Conservation (phyloP, 2,329 filamentous ascomycete genomes). For the Alternaria arborescens region DNA sequence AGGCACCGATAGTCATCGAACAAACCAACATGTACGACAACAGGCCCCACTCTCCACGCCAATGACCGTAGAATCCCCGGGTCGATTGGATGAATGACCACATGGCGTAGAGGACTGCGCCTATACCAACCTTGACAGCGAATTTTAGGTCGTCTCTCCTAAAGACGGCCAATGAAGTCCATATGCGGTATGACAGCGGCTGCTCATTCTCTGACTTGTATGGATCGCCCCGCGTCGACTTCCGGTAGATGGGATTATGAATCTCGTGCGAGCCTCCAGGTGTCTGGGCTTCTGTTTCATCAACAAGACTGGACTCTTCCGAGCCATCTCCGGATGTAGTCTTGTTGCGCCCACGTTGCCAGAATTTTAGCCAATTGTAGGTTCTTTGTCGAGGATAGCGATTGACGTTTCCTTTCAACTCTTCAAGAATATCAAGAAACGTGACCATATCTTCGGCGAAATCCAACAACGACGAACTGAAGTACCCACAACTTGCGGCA, state of each 20-base stretch:
- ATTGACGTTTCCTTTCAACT: conserved; percentile 77
- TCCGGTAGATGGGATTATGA: conserved; percentile 46
- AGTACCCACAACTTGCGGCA: conserved; percentile 96
- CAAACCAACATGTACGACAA: conserved; percentile 98
- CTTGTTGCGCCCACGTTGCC: conserved; percentile 57
- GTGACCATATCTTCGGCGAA: conserved; percentile 89
- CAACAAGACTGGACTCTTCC: conserved; percentile 36
- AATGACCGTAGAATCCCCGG: conserved; percentile 81
- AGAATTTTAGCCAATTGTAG: conserved; percentile 90
- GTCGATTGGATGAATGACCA: conserved; percentile 85
- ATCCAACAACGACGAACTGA: conserved; percentile 88
- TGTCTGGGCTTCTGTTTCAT: conserved; percentile 38
- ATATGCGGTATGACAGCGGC: conserved; percentile 59
- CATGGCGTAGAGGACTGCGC: conserved; percentile 86
- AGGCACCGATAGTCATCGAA: conserved; percentile 95
- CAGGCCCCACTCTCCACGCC: conserved; percentile 96
- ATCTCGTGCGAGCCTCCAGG: conserved; percentile 47
- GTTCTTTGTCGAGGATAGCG: conserved; percentile 68
- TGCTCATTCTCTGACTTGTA: conserved; percentile 41
- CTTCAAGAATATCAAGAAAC: conserved; percentile 84
- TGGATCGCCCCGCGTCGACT: conserved; percentile 36
- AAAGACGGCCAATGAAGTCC: conserved; percentile 64
- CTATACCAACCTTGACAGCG: conserved; percentile 91
- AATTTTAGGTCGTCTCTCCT: conserved; percentile 75
- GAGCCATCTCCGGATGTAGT: conserved; percentile 25